These are phyloP conservation scores for Prosopis cineraria DNA, from an alignment of 306 rosid species.

Conservation along the genomic window DNA sequence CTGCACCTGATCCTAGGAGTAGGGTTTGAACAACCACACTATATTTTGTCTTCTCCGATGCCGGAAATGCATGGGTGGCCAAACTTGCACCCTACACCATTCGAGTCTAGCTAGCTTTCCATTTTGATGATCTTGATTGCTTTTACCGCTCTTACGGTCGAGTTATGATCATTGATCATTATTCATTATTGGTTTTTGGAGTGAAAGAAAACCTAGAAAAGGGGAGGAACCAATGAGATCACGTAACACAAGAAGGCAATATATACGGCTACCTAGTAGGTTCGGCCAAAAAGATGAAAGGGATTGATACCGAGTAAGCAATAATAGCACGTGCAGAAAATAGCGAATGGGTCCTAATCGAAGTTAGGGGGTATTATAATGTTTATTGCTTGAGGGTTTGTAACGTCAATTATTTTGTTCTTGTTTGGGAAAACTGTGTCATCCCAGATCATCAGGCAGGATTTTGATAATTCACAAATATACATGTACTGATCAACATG, in stretches of 20 bases:
- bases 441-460: background rate
- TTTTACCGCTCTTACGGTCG: background rate
- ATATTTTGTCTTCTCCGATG: constrained; percentile 4
- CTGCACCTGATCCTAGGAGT: background rate
- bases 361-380: constrained; percentile 10
- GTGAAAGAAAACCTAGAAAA: background rate
- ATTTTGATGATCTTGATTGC: background rate
- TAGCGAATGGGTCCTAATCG: constrained; percentile 32
- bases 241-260: background rate
- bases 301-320: constrained; percentile 30
- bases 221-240: background rate
- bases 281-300: background rate
- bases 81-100: constrained; percentile 17
- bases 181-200: background rate
- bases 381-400: background rate
- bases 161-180: background rate
- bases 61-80: constrained; percentile 9
- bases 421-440: background rate
- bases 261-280: background rate
- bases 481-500: background rate
- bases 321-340: constrained; percentile 39
- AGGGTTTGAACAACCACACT: background rate
- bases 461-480: background rate
- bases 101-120: background rate
- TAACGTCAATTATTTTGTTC: constrained; percentile 6